phyloP scores from a whole-genome alignment of 148 eudicot genomes.

The Vaccinium myrtillus region DNA sequence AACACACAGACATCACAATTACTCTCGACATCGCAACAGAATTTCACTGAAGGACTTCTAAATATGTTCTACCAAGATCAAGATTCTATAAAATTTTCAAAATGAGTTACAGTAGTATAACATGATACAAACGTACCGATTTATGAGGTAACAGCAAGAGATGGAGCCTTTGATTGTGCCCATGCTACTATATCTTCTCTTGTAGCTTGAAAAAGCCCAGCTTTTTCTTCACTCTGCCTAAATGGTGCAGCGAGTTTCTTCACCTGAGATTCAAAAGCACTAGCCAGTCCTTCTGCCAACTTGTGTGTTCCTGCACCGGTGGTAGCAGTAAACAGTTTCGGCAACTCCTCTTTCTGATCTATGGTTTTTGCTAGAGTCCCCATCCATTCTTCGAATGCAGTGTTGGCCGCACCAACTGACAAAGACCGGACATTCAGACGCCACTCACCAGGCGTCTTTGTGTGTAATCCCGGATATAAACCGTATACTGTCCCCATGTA shows the following conservation, averaged over 20 bases:
- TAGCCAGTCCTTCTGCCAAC: constrained; percentile 73
- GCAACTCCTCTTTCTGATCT: constrained; percentile 60
- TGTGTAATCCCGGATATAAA: constrained; percentile 82
- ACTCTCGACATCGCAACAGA: neutral
- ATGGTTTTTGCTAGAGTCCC: constrained; percentile 55
- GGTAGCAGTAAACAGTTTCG: constrained; percentile 62
- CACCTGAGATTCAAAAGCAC: constrained; percentile 76
- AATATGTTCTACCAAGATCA: neutral
- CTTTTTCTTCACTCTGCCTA: constrained; percentile 59
- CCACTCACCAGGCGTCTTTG: constrained; percentile 83
- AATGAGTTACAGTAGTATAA: neutral
- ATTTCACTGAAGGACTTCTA: neutral
- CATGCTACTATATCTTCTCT: constrained; percentile 73
- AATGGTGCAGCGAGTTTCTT: constrained; percentile 72
- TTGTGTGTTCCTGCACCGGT: constrained; percentile 97
- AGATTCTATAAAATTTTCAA: neutral
- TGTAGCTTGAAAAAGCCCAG: constrained; percentile 72
- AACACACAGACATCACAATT: too few relatives aligned
- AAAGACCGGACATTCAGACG: constrained; percentile 75
- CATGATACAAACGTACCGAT: neutral
- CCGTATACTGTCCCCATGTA: constrained; percentile 69
- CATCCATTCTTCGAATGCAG: constrained; percentile 98
- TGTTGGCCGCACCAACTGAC: constrained; percentile 88
- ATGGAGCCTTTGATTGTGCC: constrained; percentile 49
- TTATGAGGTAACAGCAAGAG: constrained; percentile 34